phyloP scores from a whole-genome alignment of 192 early-diverging fungal genomes.

The Allomyces arbusculus region DNA sequence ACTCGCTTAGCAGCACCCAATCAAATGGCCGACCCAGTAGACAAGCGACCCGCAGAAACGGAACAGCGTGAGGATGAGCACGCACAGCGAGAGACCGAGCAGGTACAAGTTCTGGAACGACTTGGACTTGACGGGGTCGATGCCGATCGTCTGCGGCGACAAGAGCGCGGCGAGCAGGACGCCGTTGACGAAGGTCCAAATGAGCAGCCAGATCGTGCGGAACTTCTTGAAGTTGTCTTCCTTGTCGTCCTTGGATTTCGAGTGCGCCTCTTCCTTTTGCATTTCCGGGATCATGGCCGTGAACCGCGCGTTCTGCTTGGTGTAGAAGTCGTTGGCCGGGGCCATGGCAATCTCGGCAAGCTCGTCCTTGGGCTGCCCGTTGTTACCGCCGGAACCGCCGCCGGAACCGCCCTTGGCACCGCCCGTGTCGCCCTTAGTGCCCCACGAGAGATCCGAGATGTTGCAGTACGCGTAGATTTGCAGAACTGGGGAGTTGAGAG shows the following conservation, averaged over 20 bases:
- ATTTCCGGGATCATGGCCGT: background rate
- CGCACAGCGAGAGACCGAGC: background rate
- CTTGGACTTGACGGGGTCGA: background rate
- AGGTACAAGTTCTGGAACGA: background rate
- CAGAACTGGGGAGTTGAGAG: constrained; percentile 5
- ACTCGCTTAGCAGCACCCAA: background rate
- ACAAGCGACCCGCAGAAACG: background rate
- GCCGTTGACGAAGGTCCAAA: constrained; percentile 22
- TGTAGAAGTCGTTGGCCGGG: background rate
- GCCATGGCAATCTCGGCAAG: background rate
- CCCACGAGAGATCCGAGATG: constrained; percentile 27
- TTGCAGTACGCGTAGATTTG: constrained; percentile 21
- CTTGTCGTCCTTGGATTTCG: background rate
- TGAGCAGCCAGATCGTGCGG: constrained; percentile 23
- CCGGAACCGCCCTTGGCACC: background rate
- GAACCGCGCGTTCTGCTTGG: background rate
- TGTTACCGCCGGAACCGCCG: too few relatives aligned
- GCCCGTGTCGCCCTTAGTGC: constrained; percentile 26
- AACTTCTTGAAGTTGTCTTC: constrained; percentile 26
- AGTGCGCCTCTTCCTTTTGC: background rate
- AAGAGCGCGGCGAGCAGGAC: constrained; percentile 7
- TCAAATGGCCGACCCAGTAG: background rate
- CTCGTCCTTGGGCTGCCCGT: background rate
- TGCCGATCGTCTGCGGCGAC: background rate
- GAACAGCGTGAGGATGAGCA: background rate